Conservation (phyloP, 345 rosid genomes). For the Erucastrum elatum region DNA sequence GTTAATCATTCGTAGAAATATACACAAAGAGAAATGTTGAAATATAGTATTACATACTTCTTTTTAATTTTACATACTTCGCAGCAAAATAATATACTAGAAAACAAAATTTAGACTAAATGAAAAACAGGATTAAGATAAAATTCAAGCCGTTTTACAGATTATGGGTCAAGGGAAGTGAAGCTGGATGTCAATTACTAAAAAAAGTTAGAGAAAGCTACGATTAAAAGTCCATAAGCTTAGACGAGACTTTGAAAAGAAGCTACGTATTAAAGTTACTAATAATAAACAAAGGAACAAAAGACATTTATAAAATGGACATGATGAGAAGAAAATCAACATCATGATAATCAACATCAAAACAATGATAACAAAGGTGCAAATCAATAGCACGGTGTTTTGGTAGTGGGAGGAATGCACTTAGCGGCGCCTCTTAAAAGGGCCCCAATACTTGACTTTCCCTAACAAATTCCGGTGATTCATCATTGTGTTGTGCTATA, state of each 20-base stretch:
- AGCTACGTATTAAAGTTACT: not conserved
- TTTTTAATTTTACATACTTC: too few species aligned
- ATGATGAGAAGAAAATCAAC: constrained; percentile 29
- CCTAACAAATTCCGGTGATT: constrained; percentile 4
- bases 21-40: not conserved
- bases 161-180: constrained; percentile 18
- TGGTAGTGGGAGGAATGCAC: constrained; percentile 31
- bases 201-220: not conserved
- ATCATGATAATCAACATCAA: constrained; percentile 28
- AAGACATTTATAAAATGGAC: constrained; percentile 17
- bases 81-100: not conserved
- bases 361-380: constrained; percentile 32
- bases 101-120: not conserved
- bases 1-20: not conserved
- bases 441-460: constrained; percentile 38
- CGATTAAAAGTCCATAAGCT: constrained; percentile 1
- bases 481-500: constrained; percentile 21
- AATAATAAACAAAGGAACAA: constrained; percentile 12
- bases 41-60: not conserved
- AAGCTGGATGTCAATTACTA: constrained; percentile 11
- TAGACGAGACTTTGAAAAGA: constrained; percentile 23
- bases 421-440: constrained; percentile 33
- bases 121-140: not conserved
- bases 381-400: constrained; percentile 36
- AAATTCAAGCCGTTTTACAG: not conserved